A percentile compares a stretch with the other conserved stretches of the same genome.
Evolutionary conservation across 345 rosid genomes (phyloP).

Genomic region (Salix udensis): DNA sequence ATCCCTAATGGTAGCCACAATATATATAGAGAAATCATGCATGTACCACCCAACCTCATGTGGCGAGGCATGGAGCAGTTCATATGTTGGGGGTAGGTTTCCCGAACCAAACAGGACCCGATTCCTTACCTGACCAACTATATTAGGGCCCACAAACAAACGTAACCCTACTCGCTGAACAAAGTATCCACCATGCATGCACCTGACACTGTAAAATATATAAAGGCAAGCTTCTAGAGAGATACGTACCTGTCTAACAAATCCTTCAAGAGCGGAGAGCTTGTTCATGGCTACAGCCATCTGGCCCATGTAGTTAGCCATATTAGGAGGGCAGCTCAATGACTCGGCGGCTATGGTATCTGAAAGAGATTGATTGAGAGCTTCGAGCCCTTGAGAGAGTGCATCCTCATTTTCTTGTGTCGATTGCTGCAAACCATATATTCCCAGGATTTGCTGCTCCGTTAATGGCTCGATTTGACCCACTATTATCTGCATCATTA

Average conservation of each 20-base stretch:
- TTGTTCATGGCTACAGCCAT: constrained; percentile 96
- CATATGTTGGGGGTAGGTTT: constrained; percentile 32
- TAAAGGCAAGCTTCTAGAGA: neutral
- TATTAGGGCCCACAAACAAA: constrained; percentile 1
- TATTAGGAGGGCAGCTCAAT: constrained; percentile 66
- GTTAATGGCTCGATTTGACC: constrained; percentile 77
- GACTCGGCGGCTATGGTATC: constrained; percentile 86
- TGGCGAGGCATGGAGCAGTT: constrained; percentile 35
- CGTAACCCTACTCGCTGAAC: neutral
- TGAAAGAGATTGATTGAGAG: constrained; percentile 74
- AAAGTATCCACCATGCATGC: neutral
- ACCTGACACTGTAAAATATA: neutral
- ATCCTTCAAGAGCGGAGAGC: constrained; percentile 81
- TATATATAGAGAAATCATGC: constrained; percentile 1
- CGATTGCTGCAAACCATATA: constrained; percentile 84
- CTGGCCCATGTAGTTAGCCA: constrained; percentile 91
- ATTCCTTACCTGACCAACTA: constrained; percentile 17
- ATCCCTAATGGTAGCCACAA: no score
- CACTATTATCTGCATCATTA: constrained; percentile 48
- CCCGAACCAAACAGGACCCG: constrained; percentile 25
- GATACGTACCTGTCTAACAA: constrained; percentile 77
- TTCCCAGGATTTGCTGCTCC: constrained; percentile 85
- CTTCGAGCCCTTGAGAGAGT: constrained; percentile 81
- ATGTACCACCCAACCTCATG: constrained; percentile 8
- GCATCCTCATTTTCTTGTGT: constrained; percentile 92